Percentiles rank a stretch among this genome's conserved stretches.
phyloP scores from a whole-genome alignment of 768 basidiomycete genomes.

The Cystofilobasidium capitatum region DNA sequence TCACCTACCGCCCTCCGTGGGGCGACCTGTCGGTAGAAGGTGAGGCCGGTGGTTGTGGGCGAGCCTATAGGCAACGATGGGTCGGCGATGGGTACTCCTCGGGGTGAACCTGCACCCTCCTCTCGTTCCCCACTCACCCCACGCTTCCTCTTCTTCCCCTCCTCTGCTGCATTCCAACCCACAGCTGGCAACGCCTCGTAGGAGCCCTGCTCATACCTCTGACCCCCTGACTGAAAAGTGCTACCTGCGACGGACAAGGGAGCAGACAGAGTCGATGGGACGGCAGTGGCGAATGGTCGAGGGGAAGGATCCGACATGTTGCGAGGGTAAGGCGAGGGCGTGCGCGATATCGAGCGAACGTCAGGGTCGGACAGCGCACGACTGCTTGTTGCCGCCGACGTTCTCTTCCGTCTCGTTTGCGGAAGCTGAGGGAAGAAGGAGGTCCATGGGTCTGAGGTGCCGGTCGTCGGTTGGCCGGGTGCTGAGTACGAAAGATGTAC shows the following conservation, averaged over 20 bases:
- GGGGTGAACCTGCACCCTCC: background rate
- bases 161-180: background rate
- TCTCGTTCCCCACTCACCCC: background rate
- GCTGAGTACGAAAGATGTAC: background rate
- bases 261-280: background rate
- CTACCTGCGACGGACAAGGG: too few relatives aligned
- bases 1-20: background rate
- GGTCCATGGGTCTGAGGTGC: background rate
- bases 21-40: background rate
- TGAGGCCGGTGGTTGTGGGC: background rate
- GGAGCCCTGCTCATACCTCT: too few relatives aligned
- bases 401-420: background rate
- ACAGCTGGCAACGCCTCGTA: background rate
- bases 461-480: background rate
- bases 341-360: background rate
- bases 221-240: too few relatives aligned
- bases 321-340: background rate
- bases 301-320: background rate
- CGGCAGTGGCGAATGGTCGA: background rate
- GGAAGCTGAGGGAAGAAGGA: slow-evolving; percentile 4
- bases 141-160: background rate
- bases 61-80: background rate
- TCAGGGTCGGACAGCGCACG: background rate
- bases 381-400: background rate
- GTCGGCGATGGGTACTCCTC: background rate